Evolutionary conservation across 2,329 filamentous ascomycete genomes (phyloP).

Genomic region (Ophiosphaerella korrae): DNA sequence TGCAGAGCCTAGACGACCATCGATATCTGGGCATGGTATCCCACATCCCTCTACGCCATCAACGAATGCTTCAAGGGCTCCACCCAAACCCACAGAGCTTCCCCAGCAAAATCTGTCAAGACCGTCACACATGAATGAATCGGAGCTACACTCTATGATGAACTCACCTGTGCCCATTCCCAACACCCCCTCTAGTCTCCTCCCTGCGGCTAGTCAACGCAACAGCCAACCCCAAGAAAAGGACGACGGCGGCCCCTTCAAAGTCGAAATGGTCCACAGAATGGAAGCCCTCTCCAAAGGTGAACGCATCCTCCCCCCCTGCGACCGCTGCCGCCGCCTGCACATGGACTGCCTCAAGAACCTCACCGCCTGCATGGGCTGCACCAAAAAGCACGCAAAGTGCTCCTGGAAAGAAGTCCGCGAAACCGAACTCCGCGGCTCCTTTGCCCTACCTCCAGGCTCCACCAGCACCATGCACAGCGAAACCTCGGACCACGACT

Average conservation of each 20-base stretch:
- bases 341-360: constrained; percentile 85
- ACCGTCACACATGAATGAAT: constrained; percentile 38
- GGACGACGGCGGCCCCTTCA: constrained; percentile 64
- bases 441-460: constrained; percentile 27
- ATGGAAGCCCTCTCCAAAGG: constrained; percentile 78
- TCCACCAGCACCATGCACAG: constrained; percentile 37
- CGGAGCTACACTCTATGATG: constrained; percentile 49
- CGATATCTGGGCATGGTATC: constrained; percentile 28
- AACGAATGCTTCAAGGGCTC: constrained; percentile 31
- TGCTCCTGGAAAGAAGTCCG: constrained; percentile 85
- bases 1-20: constrained; percentile 34
- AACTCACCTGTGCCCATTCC: constrained; percentile 60
- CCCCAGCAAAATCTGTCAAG: constrained; percentile 22
- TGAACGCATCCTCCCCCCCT: constrained; percentile 78
- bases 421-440: constrained; percentile 65
- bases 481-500: constrained; percentile 38
- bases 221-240: constrained; percentile 51
- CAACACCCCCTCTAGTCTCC: constrained; percentile 58
- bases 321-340: constrained; percentile 79
- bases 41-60: constrained; percentile 36
- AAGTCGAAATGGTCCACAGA: constrained; percentile 70
- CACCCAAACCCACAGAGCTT: constrained; percentile 28
- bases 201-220: constrained; percentile 52
- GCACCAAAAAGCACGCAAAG: constrained; percentile 88
- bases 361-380: constrained; percentile 82